A percentile compares a stretch with the other conserved stretches of the same genome.
These are phyloP conservation scores for Crithidia expoeki DNA, from an alignment of 208 protist species.

Conservation along the genomic window DNA sequence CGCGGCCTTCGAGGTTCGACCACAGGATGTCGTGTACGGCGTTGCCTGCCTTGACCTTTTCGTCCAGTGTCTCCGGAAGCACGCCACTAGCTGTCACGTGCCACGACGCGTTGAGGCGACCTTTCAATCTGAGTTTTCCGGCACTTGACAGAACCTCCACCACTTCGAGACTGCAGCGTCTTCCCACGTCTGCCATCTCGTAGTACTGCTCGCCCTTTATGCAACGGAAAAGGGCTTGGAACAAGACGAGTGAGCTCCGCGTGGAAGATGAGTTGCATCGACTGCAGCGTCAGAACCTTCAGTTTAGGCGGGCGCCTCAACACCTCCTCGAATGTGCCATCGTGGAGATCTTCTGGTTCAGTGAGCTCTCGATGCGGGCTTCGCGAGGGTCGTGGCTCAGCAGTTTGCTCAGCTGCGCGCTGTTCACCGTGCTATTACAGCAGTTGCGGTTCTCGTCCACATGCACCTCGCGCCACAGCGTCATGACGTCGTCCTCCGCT, in stretches of 20 bases:
- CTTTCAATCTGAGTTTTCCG: constrained; percentile 13
- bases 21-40: constrained; percentile 8
- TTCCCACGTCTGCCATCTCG: constrained; percentile 5
- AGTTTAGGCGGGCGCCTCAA: constrained; percentile 8
- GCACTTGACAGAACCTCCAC: constrained; percentile 1
- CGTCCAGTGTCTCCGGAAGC: constrained; percentile 8
- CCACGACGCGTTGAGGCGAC: constrained; percentile 14
- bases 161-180: not conserved
- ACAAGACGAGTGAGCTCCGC: not conserved
- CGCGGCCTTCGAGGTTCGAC: not conserved
- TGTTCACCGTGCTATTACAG: constrained; percentile 10
- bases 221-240: constrained; percentile 13
- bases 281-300: not conserved
- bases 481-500: constrained; percentile 16
- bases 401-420: constrained; percentile 20
- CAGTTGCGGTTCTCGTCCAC: constrained; percentile 4
- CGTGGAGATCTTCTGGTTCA: not conserved
- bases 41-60: constrained; percentile 1
- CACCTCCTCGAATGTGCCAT: not conserved
- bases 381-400: constrained; percentile 14
- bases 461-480: constrained; percentile 11
- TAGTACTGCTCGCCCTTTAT: constrained; percentile 7
- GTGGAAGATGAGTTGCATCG: not conserved
- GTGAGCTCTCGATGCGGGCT: constrained; percentile 10
- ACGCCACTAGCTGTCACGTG: constrained; percentile 12